Evolutionary conservation across 305 asterid species (phyloP).

Genomic region (Fraxinus angustifolia): DNA sequence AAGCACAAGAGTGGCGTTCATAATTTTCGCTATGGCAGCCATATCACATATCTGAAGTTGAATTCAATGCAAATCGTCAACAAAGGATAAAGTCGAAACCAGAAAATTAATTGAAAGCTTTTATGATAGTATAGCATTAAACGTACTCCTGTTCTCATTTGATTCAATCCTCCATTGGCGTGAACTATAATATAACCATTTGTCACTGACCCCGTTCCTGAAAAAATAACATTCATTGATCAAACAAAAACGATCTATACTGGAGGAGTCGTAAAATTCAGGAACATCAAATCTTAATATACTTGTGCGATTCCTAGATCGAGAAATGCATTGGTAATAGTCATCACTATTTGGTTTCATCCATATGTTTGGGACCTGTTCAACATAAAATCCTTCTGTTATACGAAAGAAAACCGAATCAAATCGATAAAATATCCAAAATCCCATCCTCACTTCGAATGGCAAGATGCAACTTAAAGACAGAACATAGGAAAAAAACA

Average conservation of each 20-base stretch:
- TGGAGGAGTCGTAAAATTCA: not conserved
- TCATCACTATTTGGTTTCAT: constrained; percentile 62
- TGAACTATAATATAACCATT: constrained; percentile 66
- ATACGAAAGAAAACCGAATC: not conserved
- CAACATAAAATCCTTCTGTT: not conserved
- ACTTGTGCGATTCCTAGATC: constrained; percentile 54
- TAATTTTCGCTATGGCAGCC: constrained; percentile 84
- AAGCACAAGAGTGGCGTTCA: constrained; percentile 82
- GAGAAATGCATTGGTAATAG: constrained; percentile 52
- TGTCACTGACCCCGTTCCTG: constrained; percentile 42
- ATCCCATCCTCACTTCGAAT: not conserved
- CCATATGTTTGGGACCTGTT: constrained; percentile 74
- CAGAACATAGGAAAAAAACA: not conserved
- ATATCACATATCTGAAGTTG: constrained; percentile 80
- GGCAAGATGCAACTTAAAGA: not conserved
- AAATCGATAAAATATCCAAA: not conserved
- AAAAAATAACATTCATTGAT: not conserved
- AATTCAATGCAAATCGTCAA: not conserved
- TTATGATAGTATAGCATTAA: not conserved
- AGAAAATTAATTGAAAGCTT: not conserved
- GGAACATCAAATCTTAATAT: not conserved
- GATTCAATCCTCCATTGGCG: constrained; percentile 91
- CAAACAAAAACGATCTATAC: not conserved
- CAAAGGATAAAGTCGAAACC: not conserved
- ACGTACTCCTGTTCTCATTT: constrained; percentile 86